Evolutionary conservation across 768 basidiomycete genomes (phyloP).

Genomic region (Pulveroboletus sp.): DNA sequence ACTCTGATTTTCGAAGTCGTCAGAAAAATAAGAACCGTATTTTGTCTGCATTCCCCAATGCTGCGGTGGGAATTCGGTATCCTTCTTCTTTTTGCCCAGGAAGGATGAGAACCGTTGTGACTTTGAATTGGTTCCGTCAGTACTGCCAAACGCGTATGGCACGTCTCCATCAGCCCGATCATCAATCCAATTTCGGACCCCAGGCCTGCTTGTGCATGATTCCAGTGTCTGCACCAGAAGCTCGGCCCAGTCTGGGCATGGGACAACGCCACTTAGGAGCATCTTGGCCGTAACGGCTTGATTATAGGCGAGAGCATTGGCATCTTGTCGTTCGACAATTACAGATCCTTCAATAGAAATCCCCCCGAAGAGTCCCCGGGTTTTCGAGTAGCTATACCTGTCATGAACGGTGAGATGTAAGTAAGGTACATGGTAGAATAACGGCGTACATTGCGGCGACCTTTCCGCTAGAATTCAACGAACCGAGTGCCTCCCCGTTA

Average conservation of each 20-base stretch:
- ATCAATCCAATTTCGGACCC: conserved; percentile 61
- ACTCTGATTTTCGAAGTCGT: conserved; percentile 17
- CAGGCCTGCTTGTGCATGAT: conserved; percentile 65
- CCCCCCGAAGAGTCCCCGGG: conserved; percentile 90
- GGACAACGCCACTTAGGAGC: conserved; percentile 73
- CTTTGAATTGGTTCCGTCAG: conserved; percentile 10
- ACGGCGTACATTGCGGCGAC: conserved; percentile 79
- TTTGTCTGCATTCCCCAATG: conserved; percentile 54
- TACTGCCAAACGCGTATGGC: conserved; percentile 52
- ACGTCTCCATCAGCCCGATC: conserved; percentile 40
- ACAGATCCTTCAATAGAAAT: conserved; percentile 85
- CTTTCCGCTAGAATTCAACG: conserved; percentile 79
- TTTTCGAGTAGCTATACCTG: conserved; percentile 90
- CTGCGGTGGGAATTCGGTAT: conserved; percentile 54
- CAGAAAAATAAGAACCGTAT: conserved; percentile 54
- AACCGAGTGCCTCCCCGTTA: conserved; percentile 85
- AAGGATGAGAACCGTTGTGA: conserved; percentile 30
- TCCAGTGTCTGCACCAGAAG: conserved; percentile 72
- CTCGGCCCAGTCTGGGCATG: conserved; percentile 77
- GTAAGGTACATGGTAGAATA: neutral
- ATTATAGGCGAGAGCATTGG: conserved; percentile 78
- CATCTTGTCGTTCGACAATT: conserved; percentile 91
- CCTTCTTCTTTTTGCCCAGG: conserved; percentile 44
- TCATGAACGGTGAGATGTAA: neutral
- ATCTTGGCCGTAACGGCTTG: conserved; percentile 71